Evolutionary conservation across 108 stramenopile species (phyloP), one percentile per base, ranked within the genome.

Genomic region (Nitzschia sp.): DNA sequence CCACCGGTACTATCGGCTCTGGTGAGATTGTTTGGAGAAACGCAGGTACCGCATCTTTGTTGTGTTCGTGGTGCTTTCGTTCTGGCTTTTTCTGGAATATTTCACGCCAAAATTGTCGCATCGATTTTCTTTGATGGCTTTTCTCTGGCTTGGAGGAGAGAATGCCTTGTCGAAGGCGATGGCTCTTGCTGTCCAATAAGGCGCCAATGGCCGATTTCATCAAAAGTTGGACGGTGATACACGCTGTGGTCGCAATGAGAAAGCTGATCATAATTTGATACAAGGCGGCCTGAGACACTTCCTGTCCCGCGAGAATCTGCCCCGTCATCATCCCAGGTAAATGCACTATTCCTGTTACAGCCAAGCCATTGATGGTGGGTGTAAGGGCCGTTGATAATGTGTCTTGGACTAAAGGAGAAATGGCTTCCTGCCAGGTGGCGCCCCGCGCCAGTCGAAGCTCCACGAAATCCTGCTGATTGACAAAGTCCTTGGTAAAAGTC

Each of bases 251-350:
- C 9, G 83, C 71, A 61, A 96, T 92, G 65, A 96, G 65, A 53
- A 84, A 92, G 30, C 82, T 85, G 44, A 96, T 91, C 13, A 94
- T 54, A 44, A 92, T 79, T 78, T 96, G 95, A 59, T 94, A 94
- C 50, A 63, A 66, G 13, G 95, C 95, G 5, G 95, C 95, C 56
- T 89, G 82, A 3, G 72, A 77, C 13, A 84, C 80, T 2, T 87
- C 77, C 33, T 78, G 73, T 23, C 95, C 95, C 0, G 90, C 91
- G 41, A 96, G 73, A 26, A 96, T 81, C 65, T 96, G 95, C 13
- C 95, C 95, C 1, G 93, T 94, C 95, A 96, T 96, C 95, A 96
- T 96, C 5, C 95, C 95, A 34, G 95, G 95, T 59, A 94, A 88
- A 23, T 81, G 72, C 29, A 96, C 85, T n/a, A 96, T 63, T 3